Conservation (phyloP, 805 yeast species). For the Clavispora fructus region DNA sequence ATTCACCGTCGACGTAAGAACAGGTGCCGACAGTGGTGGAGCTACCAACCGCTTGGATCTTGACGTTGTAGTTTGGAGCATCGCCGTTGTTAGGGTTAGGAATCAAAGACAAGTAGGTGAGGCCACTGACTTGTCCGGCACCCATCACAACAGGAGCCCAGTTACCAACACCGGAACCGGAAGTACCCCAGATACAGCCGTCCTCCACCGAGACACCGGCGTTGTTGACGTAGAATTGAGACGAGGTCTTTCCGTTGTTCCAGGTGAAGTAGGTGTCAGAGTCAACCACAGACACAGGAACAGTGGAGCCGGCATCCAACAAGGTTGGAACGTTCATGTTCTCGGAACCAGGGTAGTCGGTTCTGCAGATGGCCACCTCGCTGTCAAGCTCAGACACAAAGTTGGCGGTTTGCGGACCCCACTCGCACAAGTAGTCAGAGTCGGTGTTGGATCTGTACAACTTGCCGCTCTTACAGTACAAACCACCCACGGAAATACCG, state of each 20-base stretch:
- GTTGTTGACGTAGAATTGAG: constrained; percentile 94
- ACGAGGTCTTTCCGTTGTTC: constrained; percentile 78
- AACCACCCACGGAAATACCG: constrained; percentile 94
- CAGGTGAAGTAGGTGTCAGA: constrained; percentile 75
- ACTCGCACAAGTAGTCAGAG: constrained; percentile 70
- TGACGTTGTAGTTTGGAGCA: constrained; percentile 38
- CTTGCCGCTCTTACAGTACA: constrained; percentile 77
- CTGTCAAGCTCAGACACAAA: constrained; percentile 61
- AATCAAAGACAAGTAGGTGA: constrained; percentile 64
- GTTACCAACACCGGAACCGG: constrained; percentile 61
- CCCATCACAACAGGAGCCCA: constrained; percentile 80
- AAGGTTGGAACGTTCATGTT: constrained; percentile 95
- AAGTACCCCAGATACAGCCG: constrained; percentile 69
- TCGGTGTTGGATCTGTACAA: constrained; percentile 74
- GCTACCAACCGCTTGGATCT: constrained; percentile 28
- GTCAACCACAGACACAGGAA: constrained; percentile 76
- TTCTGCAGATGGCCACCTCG: constrained; percentile 88
- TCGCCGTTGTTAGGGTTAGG: constrained; percentile 69
- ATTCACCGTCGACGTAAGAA: constrained; percentile 12
- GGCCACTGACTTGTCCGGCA: constrained; percentile 61
- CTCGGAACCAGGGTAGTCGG: constrained; percentile 99
- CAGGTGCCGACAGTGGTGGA: constrained; percentile 14
- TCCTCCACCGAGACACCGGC: constrained; percentile 67
- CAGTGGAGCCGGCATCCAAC: constrained; percentile 59
- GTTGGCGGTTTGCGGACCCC: constrained; percentile 71